phyloP scores from a whole-genome alignment of 78 protist genomes.

The Pelomyxa schiedti region DNA sequence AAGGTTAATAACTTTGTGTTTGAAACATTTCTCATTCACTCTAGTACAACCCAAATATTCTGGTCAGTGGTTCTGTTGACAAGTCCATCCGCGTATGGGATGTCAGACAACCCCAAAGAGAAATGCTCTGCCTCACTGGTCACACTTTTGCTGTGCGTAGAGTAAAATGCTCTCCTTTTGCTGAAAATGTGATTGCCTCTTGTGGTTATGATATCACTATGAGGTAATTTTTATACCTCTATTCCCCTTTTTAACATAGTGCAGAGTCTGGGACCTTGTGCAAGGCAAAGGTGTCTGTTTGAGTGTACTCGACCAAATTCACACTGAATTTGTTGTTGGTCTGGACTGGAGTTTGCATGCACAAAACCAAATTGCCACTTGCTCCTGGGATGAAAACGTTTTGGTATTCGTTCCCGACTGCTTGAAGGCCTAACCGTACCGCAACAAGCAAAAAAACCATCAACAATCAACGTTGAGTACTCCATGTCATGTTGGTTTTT shows the following conservation, averaged over 20 bases:
- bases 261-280: too few species aligned
- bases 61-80: constrained; percentile 31
- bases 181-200: neutral
- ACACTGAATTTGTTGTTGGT: neutral
- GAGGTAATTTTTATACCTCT: neutral
- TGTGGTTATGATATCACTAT: neutral
- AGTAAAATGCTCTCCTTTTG: constrained; percentile 18
- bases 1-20: neutral
- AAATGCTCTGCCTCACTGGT: neutral
- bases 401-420: neutral
- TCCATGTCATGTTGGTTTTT: too few species aligned
- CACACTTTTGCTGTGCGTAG: constrained; percentile 23
- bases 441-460: too few species aligned
- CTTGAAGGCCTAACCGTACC: too few species aligned
- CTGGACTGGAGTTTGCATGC: neutral
- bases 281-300: too few species aligned
- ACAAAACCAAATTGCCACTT: neutral
- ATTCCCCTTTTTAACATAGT: neutral
- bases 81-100: constrained; percentile 14
- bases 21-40: neutral
- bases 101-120: neutral
- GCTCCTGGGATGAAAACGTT: neutral
- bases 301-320: neutral
- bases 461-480: too few species aligned
- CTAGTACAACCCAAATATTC: constrained; percentile 15